Base-by-base conservation (phyloP, 441 rosid species). In the Eruca vesicaria region DNA sequence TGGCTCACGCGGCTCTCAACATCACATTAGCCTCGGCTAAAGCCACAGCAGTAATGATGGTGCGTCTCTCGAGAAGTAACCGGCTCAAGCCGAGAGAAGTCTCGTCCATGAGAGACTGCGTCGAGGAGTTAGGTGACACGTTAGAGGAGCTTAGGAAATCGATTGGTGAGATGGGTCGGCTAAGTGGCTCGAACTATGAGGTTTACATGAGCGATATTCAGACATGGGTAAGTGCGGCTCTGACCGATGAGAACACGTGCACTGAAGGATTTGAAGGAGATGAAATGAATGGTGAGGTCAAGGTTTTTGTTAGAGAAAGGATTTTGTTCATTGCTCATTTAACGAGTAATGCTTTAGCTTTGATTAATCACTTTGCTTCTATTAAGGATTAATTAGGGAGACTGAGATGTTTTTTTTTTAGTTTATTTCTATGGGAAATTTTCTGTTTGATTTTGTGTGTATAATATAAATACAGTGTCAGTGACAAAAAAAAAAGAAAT, bases 191-290 rank as follows among this genome's bases (percentile, higher is more conserved):
- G 8, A 67, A 87, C 78, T 87, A 82, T 14, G 67, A 38, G 55
- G 58, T 83, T 0, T 77, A 72, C 73, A 83, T 92, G 45, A 86
- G 65, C 43, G 86, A 90, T 61, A 50, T 90, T 2, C 86, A 89
- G 77, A 90, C 94, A 4, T 90, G 97, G 97, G 93, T 83, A 21
- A 89, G 97, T 12, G 90, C 93, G 7, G 94, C 91, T 68, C 63
- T 90, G 84, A 92, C 94, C 0, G 82, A 87, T 33, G 94, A 86
- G 77, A 84, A 7, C 71, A 92, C 96, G 14, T 92, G 97, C 73
- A 82, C 79, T 26, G 93, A 92, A 2, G 96, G 94, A 11, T 89
- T 90, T 32, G 78, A 60, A 2, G 87, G 85, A 63, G 76, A 71
- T 1, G 68, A 43, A 10, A 83, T 80, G 90, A 72, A 88, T 57